Evolutionary conservation across 129 eudicot species (phyloP).

Genomic region (Centaurea solstitialis): DNA sequence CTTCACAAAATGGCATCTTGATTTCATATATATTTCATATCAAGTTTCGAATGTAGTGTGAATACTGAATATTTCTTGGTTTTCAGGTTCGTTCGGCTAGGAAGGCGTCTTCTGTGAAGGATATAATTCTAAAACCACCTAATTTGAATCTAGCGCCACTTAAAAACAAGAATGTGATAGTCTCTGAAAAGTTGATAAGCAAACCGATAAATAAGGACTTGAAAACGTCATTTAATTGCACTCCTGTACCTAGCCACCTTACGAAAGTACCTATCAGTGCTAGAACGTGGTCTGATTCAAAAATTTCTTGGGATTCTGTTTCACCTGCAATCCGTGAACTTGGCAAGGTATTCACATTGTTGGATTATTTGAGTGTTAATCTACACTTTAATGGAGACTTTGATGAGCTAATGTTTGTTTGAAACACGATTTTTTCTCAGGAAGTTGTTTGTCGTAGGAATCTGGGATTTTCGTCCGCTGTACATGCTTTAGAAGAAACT

Average conservation of each 20-base stretch:
- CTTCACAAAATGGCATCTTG: background rate
- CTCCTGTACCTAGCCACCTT: slow-evolving; percentile 32
- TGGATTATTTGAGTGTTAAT: background rate
- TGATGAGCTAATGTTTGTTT: slow-evolving; percentile 1
- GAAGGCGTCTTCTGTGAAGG: slow-evolving; percentile 38
- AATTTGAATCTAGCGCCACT: slow-evolving; percentile 51
- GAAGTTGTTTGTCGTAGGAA: slow-evolving; percentile 52
- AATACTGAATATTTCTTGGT: background rate
- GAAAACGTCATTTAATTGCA: slow-evolving; percentile 45
- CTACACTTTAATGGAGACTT: background rate
- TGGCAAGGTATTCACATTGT: slow-evolving; percentile 58
- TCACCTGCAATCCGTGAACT: slow-evolving; percentile 51
- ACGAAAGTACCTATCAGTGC: slow-evolving; percentile 43
- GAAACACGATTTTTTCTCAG: slow-evolving; percentile 32
- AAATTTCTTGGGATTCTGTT: slow-evolving; percentile 51
- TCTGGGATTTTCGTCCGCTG: slow-evolving; percentile 51
- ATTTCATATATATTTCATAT: background rate
- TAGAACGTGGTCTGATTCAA: slow-evolving; percentile 46
- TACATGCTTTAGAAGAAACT: slow-evolving; percentile 62
- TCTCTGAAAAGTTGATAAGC: slow-evolving; percentile 47
- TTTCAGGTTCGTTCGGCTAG: slow-evolving; percentile 43
- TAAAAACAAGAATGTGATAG: slow-evolving; percentile 54
- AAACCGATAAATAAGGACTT: slow-evolving; percentile 49
- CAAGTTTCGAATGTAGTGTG: background rate
- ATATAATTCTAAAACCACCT: slow-evolving; percentile 31